Evolutionary conservation across 2,329 filamentous ascomycete species (phyloP).

Genomic region (Fusarium burgessii): DNA sequence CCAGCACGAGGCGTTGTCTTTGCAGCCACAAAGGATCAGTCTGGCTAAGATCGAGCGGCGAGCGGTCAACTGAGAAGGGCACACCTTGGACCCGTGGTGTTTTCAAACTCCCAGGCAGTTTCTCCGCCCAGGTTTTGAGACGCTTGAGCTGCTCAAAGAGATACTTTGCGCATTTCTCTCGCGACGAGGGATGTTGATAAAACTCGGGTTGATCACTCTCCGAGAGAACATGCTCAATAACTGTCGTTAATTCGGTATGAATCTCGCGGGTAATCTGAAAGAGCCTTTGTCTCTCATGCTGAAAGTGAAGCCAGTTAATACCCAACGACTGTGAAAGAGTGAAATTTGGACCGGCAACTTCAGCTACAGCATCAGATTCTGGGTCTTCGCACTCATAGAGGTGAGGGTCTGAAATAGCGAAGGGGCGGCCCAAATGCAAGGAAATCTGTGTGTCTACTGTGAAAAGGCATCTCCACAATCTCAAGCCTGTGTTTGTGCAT

Average conservation of each 20-base stretch:
- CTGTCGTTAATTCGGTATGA: constrained; percentile 25
- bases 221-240: constrained; percentile 29
- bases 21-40: constrained; percentile 58
- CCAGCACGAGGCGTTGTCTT: constrained; percentile 55
- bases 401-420: constrained; percentile 5
- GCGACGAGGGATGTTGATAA: constrained; percentile 41
- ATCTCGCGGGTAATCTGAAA: constrained; percentile 36
- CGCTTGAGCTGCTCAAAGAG: constrained; percentile 49
- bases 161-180: constrained; percentile 47
- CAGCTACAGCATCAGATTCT: constrained; percentile 25
- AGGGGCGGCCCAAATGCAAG: constrained; percentile 37
- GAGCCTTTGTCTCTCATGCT: constrained; percentile 32
- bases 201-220: constrained; percentile 35
- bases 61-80: constrained; percentile 55
- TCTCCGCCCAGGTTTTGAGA: constrained; percentile 41
- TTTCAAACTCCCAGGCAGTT: constrained; percentile 55
- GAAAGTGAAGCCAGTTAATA: constrained; percentile 43
- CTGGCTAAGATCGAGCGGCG: constrained; percentile 47
- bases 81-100: constrained; percentile 50
- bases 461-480: constrained; percentile 39
- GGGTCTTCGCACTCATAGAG: neutral
- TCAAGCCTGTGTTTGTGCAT: neutral
- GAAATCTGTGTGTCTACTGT: constrained; percentile 38
- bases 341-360: constrained; percentile 33
- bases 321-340: neutral